Evolutionary conservation across 768 basidiomycete species (phyloP), one percentile per base, ranked within the genome.

Genomic region (Pulveroboletus sp.): DNA sequence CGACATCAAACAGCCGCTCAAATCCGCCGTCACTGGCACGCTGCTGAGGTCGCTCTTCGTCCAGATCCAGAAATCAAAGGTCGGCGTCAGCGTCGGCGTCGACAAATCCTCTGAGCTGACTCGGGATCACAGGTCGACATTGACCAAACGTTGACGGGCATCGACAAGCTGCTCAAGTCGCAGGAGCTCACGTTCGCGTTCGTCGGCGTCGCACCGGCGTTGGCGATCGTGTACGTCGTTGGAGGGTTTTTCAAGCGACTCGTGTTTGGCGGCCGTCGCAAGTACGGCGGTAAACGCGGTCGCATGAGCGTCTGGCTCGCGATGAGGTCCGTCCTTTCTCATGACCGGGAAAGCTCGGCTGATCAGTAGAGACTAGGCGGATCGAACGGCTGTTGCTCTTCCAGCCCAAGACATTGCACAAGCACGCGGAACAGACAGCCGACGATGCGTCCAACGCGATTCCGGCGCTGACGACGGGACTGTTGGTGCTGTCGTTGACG

Each of bases 131-230:
- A 93, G 89, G 91, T 94, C 50, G 95, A 97, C 67, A 82, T 96
- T 45, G 89, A 94, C 54, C 83, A 94, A 67, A 86, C 93, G 0
- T 74, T 97, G 35, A 74, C 83, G 9, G 94, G 94, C 6, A 93
- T 98, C 56, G 95, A 97, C 68, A 92, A 87, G 62, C 74, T 98
- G 47, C 82, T 98, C 55, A 91, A 86, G 57, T 94, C 91, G 1
- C 93, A 96, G 69, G 91, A 95, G 63, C 74, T 96, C 37, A 96
- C 93, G 2, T 99, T 99, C 60, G 95, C 89, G 6, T 97, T 97
- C 61, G 93, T 97, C 51, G 94, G 94, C 56, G 86, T 98, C 14
- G 93, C 95, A 0, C 95, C 95, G 9, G 85, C 88, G 0, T 69
- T 97, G 42, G 80, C 85, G 5, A 72, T 98, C 29, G 78, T 93